Evolutionary conservation across 768 basidiomycete genomes (phyloP).

Genomic region (Russula lepida): DNA sequence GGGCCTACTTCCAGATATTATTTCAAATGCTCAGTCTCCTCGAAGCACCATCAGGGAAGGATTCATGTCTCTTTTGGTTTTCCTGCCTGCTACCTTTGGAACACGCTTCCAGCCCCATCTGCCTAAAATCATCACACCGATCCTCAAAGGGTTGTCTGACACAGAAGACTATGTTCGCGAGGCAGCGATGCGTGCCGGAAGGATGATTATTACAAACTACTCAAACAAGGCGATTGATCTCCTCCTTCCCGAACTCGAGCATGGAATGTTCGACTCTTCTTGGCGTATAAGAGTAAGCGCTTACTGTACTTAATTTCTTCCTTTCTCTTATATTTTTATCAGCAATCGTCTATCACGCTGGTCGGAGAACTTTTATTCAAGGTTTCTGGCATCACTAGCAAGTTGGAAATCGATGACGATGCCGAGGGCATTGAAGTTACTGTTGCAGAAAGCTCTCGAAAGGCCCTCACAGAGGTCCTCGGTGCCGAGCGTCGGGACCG

Average conservation of each 20-base stretch:
- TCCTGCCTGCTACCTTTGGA: constrained; percentile 92
- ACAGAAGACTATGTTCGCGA: constrained; percentile 92
- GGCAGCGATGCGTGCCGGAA: constrained; percentile 96
- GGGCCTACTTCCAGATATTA: constrained; percentile 87
- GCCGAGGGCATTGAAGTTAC: constrained; percentile 61
- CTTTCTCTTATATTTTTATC: constrained; percentile 18
- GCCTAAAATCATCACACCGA: constrained; percentile 88
- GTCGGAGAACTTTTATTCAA: constrained; percentile 96
- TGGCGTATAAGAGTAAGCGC: constrained; percentile 83
- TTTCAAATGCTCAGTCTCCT: constrained; percentile 83
- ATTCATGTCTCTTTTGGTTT: constrained; percentile 96
- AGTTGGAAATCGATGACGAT: constrained; percentile 73
- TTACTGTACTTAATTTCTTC: constrained; percentile 24
- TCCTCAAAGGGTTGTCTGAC: constrained; percentile 86
- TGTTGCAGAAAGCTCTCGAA: constrained; percentile 70
- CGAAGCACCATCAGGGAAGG: constrained; percentile 91
- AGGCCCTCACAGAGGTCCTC: constrained; percentile 79
- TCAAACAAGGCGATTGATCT: constrained; percentile 87
- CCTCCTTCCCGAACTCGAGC: constrained; percentile 87
- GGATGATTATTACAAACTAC: constrained; percentile 97
- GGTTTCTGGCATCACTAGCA: constrained; percentile 90
- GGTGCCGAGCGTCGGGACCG: constrained; percentile 85
- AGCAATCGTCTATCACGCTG: constrained; percentile 94
- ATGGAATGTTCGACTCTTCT: constrained; percentile 86
- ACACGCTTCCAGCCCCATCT: constrained; percentile 94